Conservation (phyloP, 106 monocot genomes). For the Dioscorea zingiberensis region DNA sequence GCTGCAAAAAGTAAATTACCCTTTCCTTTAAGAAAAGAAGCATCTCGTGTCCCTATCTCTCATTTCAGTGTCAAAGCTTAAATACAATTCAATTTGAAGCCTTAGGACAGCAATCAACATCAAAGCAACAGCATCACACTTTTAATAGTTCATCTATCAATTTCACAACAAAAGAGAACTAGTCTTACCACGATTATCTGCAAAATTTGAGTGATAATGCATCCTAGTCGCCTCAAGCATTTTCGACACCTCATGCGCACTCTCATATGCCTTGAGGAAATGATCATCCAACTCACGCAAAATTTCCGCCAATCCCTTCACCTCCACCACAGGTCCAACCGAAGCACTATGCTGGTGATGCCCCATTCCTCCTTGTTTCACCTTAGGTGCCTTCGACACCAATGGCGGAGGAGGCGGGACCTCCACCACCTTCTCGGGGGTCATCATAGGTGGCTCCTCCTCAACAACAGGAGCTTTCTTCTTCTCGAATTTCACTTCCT, state of each 20-base stretch:
- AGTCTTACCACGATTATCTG: constrained; percentile 59
- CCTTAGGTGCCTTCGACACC: constrained; percentile 7
- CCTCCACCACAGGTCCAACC: neutral
- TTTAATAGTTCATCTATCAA: too few species aligned
- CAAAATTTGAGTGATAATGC: constrained; percentile 95
- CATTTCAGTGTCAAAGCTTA: too few species aligned
- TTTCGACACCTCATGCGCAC: constrained; percentile 60
- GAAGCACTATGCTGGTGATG: constrained; percentile 22
- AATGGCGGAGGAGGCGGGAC: constrained; percentile 8
- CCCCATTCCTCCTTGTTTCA: constrained; percentile 7
- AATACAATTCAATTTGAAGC: too few species aligned
- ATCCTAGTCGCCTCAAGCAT: constrained; percentile 80
- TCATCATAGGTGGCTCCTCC: constrained; percentile 1
- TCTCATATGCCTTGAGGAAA: constrained; percentile 71
- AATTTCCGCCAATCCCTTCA: constrained; percentile 41
- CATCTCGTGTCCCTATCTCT: too few species aligned
- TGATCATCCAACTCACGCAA: constrained; percentile 67
- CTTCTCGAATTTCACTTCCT: constrained; percentile 3
- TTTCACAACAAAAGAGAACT: too few species aligned
- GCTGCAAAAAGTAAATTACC: too few species aligned
- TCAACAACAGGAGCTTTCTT: too few species aligned
- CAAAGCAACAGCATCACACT: too few species aligned
- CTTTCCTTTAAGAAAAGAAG: too few species aligned
- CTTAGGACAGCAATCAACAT: too few species aligned
- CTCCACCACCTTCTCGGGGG: constrained; percentile 15